Conservation (phyloP, 495 filamentous ascomycete genomes). For the Trichoderma asperelloides region DNA sequence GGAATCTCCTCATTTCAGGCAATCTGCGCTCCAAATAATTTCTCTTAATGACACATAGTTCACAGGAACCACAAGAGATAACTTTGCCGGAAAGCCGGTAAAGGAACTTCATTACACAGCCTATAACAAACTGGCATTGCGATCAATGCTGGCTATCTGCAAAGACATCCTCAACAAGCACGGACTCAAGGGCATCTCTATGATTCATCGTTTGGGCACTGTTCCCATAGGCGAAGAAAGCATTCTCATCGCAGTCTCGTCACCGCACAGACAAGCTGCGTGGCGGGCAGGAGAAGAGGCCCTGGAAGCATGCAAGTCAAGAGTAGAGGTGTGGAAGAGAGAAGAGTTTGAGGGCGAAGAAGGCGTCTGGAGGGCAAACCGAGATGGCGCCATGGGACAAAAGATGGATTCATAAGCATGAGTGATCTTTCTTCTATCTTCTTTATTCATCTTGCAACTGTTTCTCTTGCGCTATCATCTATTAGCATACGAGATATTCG, state of each 20-base stretch:
- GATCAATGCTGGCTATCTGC: constrained; percentile 65
- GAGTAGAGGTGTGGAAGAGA: constrained; percentile 89
- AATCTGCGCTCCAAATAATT: not conserved
- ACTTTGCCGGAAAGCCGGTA: constrained; percentile 67
- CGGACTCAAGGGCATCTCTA: constrained; percentile 57
- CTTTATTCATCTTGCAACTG: not conserved
- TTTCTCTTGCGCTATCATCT: not conserved
- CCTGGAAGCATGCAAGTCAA: constrained; percentile 75
- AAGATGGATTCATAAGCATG: constrained; percentile 21
- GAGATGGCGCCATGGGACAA: constrained; percentile 57
- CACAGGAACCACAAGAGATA: constrained; percentile 76
- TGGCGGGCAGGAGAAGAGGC: constrained; percentile 88
- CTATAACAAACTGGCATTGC: constrained; percentile 69
- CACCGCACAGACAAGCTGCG: constrained; percentile 77
- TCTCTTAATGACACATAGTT: constrained; percentile 11
- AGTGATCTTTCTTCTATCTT: not conserved
- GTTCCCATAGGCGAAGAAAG: constrained; percentile 88
- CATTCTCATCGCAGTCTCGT: constrained; percentile 80
- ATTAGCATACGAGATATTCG: not conserved
- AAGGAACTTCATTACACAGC: constrained; percentile 69
- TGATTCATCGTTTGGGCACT: constrained; percentile 77
- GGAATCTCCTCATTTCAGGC: not conserved
- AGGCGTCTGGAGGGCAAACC: constrained; percentile 84
- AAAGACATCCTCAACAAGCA: constrained; percentile 47
- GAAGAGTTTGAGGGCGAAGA: constrained; percentile 79